Conservation (phyloP, 2,329 filamentous ascomycete species). For the Xylariales sp. region DNA sequence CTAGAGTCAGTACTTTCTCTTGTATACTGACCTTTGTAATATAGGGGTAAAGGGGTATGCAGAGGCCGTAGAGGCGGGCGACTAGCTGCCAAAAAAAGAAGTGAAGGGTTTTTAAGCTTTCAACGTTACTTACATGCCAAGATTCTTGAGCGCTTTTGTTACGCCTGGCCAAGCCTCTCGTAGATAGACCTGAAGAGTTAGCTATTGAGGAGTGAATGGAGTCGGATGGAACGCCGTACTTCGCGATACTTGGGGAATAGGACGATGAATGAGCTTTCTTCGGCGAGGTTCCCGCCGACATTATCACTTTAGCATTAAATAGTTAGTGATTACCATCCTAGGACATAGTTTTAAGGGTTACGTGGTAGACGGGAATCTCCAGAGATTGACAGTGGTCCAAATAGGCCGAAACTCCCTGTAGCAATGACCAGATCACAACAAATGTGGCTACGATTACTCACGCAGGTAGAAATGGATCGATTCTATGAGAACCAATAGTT, state of each 20-base stretch:
- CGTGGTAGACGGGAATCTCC: background rate
- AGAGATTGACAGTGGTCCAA: background rate
- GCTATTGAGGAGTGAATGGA: constrained; percentile 5
- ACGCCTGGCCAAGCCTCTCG: constrained; percentile 89
- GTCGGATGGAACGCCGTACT: constrained; percentile 67
- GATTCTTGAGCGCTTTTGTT: constrained; percentile 86
- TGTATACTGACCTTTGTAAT: background rate
- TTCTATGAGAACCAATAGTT: constrained; percentile 17
- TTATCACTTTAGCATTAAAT: constrained; percentile 69
- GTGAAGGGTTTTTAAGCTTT: background rate
- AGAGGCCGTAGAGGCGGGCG: background rate
- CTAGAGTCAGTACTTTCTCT: constrained; percentile 19
- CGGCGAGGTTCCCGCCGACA: constrained; percentile 82
- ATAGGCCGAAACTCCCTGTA: background rate
- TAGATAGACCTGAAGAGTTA: constrained; percentile 54
- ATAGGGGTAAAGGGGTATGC: background rate
- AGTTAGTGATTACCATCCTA: constrained; percentile 16
- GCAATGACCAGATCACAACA: background rate
- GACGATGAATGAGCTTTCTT: constrained; percentile 86
- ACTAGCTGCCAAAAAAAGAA: background rate
- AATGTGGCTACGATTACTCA: constrained; percentile 19
- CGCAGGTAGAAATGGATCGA: constrained; percentile 82
- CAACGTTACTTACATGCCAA: constrained; percentile 68
- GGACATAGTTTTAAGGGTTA: background rate
- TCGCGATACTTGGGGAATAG: constrained; percentile 98